Percentiles rank a stretch among this genome's conserved stretches.
phyloP scores from a whole-genome alignment of 208 protist species.

The Crithidia mellificae region DNA sequence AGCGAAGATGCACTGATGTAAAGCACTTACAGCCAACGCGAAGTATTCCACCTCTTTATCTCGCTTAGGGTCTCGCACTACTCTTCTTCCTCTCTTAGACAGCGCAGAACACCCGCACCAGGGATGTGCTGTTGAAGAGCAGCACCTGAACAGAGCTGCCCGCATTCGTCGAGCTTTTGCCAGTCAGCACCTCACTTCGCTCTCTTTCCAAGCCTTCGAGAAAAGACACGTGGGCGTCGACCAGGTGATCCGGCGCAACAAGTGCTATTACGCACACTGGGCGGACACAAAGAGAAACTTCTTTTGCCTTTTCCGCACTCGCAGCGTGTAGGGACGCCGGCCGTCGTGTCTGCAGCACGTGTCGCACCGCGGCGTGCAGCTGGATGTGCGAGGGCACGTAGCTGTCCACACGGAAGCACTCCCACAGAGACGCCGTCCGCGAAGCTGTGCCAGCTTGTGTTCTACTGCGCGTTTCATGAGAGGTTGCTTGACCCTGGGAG shows the following conservation, averaged over 20 bases:
- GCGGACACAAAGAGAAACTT: background rate
- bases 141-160: slow-evolving; percentile 15
- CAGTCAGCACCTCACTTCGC: background rate
- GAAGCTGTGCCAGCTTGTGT: too few species aligned
- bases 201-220: slow-evolving; percentile 19
- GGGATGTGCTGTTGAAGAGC: slow-evolving; percentile 22
- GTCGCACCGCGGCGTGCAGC: slow-evolving; percentile 50
- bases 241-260: slow-evolving; percentile 39
- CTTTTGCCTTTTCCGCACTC: too few species aligned
- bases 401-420: slow-evolving; percentile 60
- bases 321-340: too few species aligned
- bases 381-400: slow-evolving; percentile 56
- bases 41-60: too few species aligned
- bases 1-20: too few species aligned
- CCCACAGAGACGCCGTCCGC: too few species aligned
- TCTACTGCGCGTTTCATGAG: too few species aligned
- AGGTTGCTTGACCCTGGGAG: too few species aligned
- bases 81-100: background rate
- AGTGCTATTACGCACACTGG: slow-evolving; percentile 33
- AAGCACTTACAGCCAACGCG: too few species aligned
- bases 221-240: slow-evolving; percentile 33
- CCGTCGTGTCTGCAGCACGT: slow-evolving; percentile 36
- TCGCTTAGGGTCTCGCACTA: too few species aligned
- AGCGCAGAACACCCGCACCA: slow-evolving; percentile 8
- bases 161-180: too few species aligned